Evolutionary conservation across 2,329 filamentous ascomycete genomes (phyloP), one percentile per base, ranked within the genome.

Genomic region (Hyphodiscus sp.): DNA sequence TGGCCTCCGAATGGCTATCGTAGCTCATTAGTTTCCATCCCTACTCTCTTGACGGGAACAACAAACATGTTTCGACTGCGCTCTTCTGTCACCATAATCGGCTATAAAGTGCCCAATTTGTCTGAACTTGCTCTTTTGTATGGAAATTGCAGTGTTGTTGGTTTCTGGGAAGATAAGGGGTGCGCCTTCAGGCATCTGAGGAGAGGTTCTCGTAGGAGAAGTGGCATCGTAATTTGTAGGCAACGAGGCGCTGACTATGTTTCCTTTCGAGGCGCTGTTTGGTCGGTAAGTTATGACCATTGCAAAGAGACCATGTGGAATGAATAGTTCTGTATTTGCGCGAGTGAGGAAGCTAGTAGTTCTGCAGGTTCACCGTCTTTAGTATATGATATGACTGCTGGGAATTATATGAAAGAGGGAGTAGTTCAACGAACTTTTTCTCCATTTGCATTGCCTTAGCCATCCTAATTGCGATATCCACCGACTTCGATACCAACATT

Each of bases 301-400:
- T 50, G 71, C 74, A 63, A 75, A 78, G 0, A 84, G 70, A 0
- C 81, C 81, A 1, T 72, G 72, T 0, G 80, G 79, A 43, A 69
- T 72, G 63, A 84, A 85, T 49, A 81, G 72, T 0, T 75, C 69
- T 8, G 73, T 68, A 58, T 84, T 84, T 57, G 80, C 71, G 45
- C 70, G 67, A 56, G 80, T 73, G 9, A 85, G 71, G 60, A 80
- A 83, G 0, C 63, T 68, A 59, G 81, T 81, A 7, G 51, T 52
- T 52, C 60, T 61, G 30, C 20, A 41, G 5, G 26, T 1, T 26
- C 23, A 26, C 23, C 23, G 8, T 26, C 4, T 26, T 26, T 26
- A 26, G 23, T 26, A 26, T 26, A 4, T 26, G 4, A 26, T 26
- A 26, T 26, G n/a, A 3, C 23, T 26, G 23, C 8, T 26, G 23